Evolutionary conservation across 345 rosid genomes (phyloP), one percentile per base, ranked within the genome.

Genomic region (Ceriops tagal): DNA sequence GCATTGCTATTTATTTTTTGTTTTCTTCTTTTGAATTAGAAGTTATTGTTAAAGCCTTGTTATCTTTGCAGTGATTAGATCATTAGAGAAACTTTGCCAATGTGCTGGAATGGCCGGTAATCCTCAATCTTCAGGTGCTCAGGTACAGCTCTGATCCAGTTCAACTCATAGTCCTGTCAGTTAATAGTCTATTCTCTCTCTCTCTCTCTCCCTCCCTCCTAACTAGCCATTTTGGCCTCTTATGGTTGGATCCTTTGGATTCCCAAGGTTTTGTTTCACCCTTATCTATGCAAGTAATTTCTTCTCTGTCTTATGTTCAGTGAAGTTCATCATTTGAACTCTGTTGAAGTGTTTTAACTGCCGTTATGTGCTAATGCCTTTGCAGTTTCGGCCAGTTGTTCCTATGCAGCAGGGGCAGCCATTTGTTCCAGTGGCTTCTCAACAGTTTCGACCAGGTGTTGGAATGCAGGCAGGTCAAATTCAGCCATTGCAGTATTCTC

Each of bases 341-440:
- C 15, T 34, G 19, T 20, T 46, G 46, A 59, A 67, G 53, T 27
- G 52, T 62, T 59, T 69, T n/a, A 30, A 43, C 5, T 15, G 27
- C 19, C 6, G 10, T 15, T 30, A 62, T 63, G 34, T 28, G 4
- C 21, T 43, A 16, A 24, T 19, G n/a, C 30, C 7, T 32, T 62
- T 69, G 62, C 87, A 95, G 96, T 92, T 87, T 82, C 89, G 96
- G 73, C 85, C 87, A 7, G 76, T 80, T 84, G 83, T 72, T 61
- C 88, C 89, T 10, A 62, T 81, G 10, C 97, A 86, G 55, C 96
- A 75, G 52, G 88, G 89, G 20, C 97, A 89, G 67, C 83, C 77
- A 62, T 93, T 78, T 76, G 73, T 85, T 75, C 83, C 90, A 6
- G 39, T 79, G 6, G 77, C 83, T 77, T 80, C 90, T 73, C 92